Conservation (phyloP, 2,329 filamentous ascomycete genomes). For the Sporothrix dimorphospora region DNA sequence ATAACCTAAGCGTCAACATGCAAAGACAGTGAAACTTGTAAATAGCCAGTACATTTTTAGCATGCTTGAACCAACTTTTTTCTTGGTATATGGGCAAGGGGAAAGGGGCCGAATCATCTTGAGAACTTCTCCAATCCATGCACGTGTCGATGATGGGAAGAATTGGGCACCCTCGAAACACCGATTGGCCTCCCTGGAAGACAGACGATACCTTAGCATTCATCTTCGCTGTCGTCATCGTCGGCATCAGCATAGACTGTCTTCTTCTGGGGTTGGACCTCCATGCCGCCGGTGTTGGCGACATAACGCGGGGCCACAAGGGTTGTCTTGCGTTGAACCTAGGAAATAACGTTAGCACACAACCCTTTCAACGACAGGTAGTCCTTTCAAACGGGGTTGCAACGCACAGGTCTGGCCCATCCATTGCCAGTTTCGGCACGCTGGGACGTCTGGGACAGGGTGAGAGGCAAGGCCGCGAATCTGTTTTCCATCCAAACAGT, state of each 20-base stretch:
- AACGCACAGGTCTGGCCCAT: conserved; percentile 35
- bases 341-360: neutral
- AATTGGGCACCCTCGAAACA: neutral
- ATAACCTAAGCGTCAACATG: no score
- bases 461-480: neutral
- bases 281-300: neutral
- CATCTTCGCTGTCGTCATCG: conserved; percentile 32
- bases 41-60: no score
- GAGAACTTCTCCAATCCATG: no score
- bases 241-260: conserved; percentile 28
- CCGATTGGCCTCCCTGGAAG: neutral
- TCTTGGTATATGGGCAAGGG: neutral
- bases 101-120: neutral
- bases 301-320: conserved; percentile 29
- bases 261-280: conserved; percentile 13
- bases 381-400: neutral
- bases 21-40: neutral
- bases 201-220: conserved; percentile 24
- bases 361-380: neutral
- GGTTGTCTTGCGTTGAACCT: conserved; percentile 27
- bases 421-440: conserved; percentile 1
- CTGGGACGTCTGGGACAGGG: neutral
- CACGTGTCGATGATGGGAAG: neutral
- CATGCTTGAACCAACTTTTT: no score
- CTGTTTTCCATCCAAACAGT: conserved; percentile 28